phyloP scores from a whole-genome alignment of 2,329 filamentous ascomycete species.

The Lachnellula hyalina region DNA sequence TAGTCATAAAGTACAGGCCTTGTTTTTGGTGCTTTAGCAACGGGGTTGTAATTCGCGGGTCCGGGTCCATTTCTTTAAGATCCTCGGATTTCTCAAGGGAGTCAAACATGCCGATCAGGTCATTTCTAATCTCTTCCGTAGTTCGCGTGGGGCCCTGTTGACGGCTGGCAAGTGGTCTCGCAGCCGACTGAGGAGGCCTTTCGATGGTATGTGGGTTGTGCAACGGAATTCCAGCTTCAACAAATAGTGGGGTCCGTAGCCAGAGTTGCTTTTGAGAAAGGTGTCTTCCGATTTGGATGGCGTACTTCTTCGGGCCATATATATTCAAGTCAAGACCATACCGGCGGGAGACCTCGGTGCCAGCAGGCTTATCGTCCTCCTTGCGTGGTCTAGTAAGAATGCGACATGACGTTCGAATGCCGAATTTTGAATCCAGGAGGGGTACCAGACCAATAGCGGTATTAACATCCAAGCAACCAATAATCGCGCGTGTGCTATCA shows the following conservation, averaged over 20 bases:
- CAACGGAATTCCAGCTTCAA: conserved; percentile 64
- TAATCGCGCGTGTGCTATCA: conserved; percentile 65
- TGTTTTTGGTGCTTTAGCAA: conserved; percentile 86
- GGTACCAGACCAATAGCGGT: conserved; percentile 64
- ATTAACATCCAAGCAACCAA: conserved; percentile 68
- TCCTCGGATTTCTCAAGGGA: conserved; percentile 70
- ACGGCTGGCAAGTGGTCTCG: conserved; percentile 32
- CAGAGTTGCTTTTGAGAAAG: conserved; percentile 62
- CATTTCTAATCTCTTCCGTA: conserved; percentile 78
- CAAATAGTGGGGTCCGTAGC: conserved; percentile 59
- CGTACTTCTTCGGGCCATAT: conserved; percentile 68
- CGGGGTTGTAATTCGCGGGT: conserved; percentile 55
- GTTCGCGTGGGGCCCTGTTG: conserved; percentile 47
- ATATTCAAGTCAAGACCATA: conserved; percentile 68
- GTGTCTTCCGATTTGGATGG: conserved; percentile 59
- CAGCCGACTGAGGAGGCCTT: conserved; percentile 22
- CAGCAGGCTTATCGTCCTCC: conserved; percentile 54
- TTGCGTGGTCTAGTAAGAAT: conserved; percentile 62
- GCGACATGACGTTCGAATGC: conserved; percentile 66
- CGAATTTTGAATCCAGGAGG: conserved; percentile 63
- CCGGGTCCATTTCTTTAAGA: conserved; percentile 67
- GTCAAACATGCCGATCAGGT: conserved; percentile 85
- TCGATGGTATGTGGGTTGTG: conserved; percentile 64
- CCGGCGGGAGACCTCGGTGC: conserved; percentile 53
- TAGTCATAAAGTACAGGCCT: conserved; percentile 78